Percentiles rank a stretch among this genome's conserved stretches.
These are phyloP conservation scores for Diaporthe caulivora DNA, from an alignment of 2,329 filamentous ascomycete species.

Conservation along the genomic window DNA sequence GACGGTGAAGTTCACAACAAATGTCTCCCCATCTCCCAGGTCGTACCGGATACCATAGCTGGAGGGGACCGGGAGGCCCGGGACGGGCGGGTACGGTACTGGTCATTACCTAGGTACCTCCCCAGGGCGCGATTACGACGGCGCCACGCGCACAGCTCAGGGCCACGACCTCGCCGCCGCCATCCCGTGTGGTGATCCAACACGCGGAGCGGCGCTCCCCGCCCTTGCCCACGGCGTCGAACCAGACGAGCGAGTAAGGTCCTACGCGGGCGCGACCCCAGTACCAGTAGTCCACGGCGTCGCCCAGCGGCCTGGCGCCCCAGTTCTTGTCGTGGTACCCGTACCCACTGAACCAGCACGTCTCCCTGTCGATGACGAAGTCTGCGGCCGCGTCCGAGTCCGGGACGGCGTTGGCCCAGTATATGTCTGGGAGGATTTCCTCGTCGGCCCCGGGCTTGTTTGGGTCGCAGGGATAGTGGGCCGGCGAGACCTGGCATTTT, in stretches of 20 bases:
- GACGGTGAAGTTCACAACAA: neutral
- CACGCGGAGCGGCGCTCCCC: neutral
- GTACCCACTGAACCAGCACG: neutral
- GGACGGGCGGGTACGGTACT: neutral
- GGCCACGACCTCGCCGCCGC: neutral
- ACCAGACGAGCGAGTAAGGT: slow-evolving; percentile 3
- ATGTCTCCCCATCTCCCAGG: neutral
- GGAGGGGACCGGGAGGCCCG: neutral
- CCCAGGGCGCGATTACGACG: neutral
- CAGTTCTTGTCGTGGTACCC: slow-evolving; percentile 2
- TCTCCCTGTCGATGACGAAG: neutral
- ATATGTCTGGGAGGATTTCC: neutral
- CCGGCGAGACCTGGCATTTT: neutral
- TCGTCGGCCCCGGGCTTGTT: neutral
- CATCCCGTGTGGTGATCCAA: neutral
- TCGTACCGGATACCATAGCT: neutral
- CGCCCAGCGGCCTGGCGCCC: neutral
- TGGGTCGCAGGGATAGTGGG: neutral
- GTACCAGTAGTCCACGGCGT: neutral
- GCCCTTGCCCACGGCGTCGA: neutral
- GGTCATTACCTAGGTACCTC: neutral
- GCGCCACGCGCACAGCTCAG: neutral
- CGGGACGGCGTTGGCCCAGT: neutral
- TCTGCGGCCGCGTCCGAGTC: neutral
- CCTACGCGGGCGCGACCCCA: slow-evolving; percentile 9